Conservation (phyloP, 345 rosid genomes). For the Hypericum androsaemum region DNA sequence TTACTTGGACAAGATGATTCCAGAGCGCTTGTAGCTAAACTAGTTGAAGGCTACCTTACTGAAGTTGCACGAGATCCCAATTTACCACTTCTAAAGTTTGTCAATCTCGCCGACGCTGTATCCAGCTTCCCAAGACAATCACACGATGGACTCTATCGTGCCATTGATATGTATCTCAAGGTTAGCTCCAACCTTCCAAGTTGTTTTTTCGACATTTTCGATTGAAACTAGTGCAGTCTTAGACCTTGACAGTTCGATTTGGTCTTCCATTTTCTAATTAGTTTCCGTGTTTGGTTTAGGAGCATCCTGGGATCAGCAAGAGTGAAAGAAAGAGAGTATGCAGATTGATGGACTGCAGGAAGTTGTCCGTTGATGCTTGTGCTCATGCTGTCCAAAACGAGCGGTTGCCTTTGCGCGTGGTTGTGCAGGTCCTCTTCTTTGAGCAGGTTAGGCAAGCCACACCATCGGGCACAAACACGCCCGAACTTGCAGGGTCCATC, state of each 20-base stretch:
- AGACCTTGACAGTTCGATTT: too few relatives aligned
- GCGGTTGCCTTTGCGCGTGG: slow-evolving; percentile 24
- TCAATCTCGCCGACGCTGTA: slow-evolving; percentile 18
- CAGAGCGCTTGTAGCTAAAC: slow-evolving; percentile 17
- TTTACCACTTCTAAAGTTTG: slow-evolving; percentile 19
- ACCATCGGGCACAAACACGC: slow-evolving; percentile 42
- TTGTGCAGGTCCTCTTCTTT: slow-evolving; percentile 28
- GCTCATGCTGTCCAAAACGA: slow-evolving; percentile 27
- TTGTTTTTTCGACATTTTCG: not conserved
- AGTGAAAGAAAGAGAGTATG: slow-evolving; percentile 27
- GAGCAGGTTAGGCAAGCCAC: slow-evolving; percentile 32
- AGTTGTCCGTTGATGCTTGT: slow-evolving; percentile 21
- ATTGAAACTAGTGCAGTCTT: not conserved
- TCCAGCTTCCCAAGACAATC: slow-evolving; percentile 21
- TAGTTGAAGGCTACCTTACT: slow-evolving; percentile 26
- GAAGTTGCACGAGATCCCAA: slow-evolving; percentile 22
- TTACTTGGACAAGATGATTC: slow-evolving; percentile 18
- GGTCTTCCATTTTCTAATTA: not conserved
- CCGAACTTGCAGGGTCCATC: slow-evolving; percentile 44
- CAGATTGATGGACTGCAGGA: slow-evolving; percentile 27
- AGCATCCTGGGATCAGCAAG: slow-evolving; percentile 26
- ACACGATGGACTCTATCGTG: slow-evolving; percentile 25
- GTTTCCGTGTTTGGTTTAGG: slow-evolving; percentile 11
- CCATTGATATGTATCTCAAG: slow-evolving; percentile 28
- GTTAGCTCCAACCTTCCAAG: slow-evolving; percentile 4